Percentiles rank a stretch among this genome's conserved stretches.
These are phyloP conservation scores for Coprinopsis sp. DNA, from an alignment of 768 basidiomycete genomes.

Conservation along the genomic window DNA sequence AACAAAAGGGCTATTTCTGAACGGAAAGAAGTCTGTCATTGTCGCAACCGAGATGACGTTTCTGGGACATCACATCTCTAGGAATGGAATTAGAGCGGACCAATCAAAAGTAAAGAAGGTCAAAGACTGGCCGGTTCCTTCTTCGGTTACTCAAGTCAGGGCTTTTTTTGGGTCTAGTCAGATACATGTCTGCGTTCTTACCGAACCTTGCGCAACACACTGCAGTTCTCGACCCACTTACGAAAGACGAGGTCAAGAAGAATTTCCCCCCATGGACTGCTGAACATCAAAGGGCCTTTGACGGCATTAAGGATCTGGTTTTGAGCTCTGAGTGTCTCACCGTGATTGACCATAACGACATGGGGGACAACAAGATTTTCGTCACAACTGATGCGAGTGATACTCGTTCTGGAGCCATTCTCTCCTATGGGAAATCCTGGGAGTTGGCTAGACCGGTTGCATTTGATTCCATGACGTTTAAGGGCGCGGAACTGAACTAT, in stretches of 20 bases:
- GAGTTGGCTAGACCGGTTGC: constrained; percentile 29
- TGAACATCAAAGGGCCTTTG: constrained; percentile 18
- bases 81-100: constrained; percentile 23
- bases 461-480: constrained; percentile 24
- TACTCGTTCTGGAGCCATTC: constrained; percentile 21
- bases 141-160: constrained; percentile 1
- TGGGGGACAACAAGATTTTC: constrained; percentile 25
- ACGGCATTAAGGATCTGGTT: constrained; percentile 13
- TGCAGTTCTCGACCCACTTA: not conserved
- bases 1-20: constrained; percentile 6
- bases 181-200: constrained; percentile 10
- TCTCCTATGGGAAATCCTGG: constrained; percentile 28
- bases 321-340: constrained; percentile 10
- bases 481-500: constrained; percentile 27
- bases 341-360: constrained; percentile 10
- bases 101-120: constrained; percentile 19
- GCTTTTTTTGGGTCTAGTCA: constrained; percentile 11
- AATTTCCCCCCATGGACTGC: constrained; percentile 8
- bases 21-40: constrained; percentile 14
- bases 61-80: constrained; percentile 31
- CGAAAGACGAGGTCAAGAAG: not conserved
- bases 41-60: constrained; percentile 23
- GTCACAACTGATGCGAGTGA: constrained; percentile 29
- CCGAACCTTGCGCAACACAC: constrained; percentile 10
- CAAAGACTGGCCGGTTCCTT: constrained; percentile 21